phyloP scores from a whole-genome alignment of 1,284 basidiomycete species.

The Ganoderma lucidum region DNA sequence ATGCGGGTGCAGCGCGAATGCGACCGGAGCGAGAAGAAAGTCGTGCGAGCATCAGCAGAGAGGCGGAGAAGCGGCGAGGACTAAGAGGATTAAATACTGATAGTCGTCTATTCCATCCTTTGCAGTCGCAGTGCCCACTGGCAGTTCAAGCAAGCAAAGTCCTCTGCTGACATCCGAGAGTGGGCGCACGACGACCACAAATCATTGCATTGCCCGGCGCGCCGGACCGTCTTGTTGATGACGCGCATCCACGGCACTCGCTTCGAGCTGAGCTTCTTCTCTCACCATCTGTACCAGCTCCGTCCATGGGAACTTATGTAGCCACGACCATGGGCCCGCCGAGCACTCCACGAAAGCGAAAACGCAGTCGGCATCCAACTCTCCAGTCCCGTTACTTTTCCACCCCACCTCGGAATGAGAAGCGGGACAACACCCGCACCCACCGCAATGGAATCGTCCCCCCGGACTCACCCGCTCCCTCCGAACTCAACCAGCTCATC shows the following conservation, averaged over 20 bases:
- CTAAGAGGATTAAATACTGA: background rate
- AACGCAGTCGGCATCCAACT: background rate
- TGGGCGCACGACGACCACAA: too few species aligned
- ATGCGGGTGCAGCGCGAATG: background rate
- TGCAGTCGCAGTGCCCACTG: background rate
- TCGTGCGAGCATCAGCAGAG: slow-evolving; percentile 4
- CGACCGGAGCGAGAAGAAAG: background rate
- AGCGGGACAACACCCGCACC: background rate
- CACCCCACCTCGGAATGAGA: slow-evolving; percentile 7
- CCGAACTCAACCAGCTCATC: background rate
- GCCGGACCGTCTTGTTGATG: background rate
- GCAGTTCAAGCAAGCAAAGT: background rate
- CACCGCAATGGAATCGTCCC: background rate
- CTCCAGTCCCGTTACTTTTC: slow-evolving; percentile 18
- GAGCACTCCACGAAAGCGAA: background rate
- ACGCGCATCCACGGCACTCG: background rate
- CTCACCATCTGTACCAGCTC: too few species aligned
- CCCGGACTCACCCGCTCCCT: background rate
- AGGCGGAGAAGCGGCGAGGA: background rate
- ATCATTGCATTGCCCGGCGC: background rate
- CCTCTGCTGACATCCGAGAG: too few species aligned
- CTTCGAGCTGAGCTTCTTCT: background rate
- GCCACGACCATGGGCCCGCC: background rate
- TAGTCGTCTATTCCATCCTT: background rate
- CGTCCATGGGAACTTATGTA: too few species aligned